These are phyloP conservation scores for Kodamaea leandrae DNA, from an alignment of 805 yeast species.

Conservation along the genomic window DNA sequence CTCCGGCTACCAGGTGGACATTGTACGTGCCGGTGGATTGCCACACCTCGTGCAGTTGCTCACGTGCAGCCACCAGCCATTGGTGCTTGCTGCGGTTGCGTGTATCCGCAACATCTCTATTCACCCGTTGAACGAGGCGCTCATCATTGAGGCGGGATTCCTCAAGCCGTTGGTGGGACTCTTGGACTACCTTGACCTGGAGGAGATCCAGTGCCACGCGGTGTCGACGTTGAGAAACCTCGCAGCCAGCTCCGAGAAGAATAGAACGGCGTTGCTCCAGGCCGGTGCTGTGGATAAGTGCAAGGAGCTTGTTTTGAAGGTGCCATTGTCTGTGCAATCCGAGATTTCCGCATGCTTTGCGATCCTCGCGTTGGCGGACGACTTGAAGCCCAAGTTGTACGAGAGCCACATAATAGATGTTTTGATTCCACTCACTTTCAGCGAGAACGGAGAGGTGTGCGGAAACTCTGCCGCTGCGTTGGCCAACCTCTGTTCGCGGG, in stretches of 20 bases:
- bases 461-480: constrained; percentile 98
- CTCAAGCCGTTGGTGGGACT: constrained; percentile 84
- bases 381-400: constrained; percentile 78
- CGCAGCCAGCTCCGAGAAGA: constrained; percentile 93
- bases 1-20: constrained; percentile 91
- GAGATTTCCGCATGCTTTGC: constrained; percentile 98
- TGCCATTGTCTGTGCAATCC: constrained; percentile 91
- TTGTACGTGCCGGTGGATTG: constrained; percentile 92
- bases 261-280: constrained; percentile 84
- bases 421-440: constrained; percentile 84
- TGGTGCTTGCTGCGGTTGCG: constrained; percentile 95
- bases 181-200: constrained; percentile 80
- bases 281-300: constrained; percentile 96
- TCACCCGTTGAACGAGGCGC: constrained; percentile 92
- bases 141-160: constrained; percentile 96
- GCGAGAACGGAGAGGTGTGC: constrained; percentile 89
- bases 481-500: constrained; percentile 91
- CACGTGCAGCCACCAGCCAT: constrained; percentile 86
- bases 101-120: constrained; percentile 96
- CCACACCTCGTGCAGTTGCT: constrained; percentile 88
- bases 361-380: constrained; percentile 93
- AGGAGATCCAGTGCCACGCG: constrained; percentile 97
- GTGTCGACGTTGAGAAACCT: constrained; percentile 93
- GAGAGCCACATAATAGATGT: constrained; percentile 84
- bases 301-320: constrained; percentile 76